Evolutionary conservation across 139 green algal genomes (phyloP).

Genomic region (Chlamydomonas incerta): DNA sequence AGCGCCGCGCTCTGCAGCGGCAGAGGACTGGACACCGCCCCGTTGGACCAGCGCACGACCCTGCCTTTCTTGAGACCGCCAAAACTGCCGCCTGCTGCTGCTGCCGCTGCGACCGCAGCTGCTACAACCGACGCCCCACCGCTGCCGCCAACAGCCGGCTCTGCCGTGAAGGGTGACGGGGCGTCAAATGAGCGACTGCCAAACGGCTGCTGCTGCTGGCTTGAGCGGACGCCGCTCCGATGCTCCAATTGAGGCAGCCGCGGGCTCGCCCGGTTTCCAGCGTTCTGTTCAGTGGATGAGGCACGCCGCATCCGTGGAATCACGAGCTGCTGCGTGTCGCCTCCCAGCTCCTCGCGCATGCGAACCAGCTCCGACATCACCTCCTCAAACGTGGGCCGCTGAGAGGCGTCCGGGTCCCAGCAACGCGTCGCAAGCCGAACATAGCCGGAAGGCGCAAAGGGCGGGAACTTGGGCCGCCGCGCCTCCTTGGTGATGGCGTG

Average conservation of each 20-base stretch:
- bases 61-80: too few relatives aligned
- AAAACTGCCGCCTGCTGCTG: too few relatives aligned
- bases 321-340: conserved; percentile 11
- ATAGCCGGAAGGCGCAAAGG: conserved; percentile 24
- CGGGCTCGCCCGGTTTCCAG: neutral
- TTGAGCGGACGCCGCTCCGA: too few relatives aligned
- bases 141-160: too few relatives aligned
- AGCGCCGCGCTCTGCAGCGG: too few relatives aligned
- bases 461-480: conserved; percentile 16
- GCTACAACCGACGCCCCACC: too few relatives aligned
- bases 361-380: conserved; percentile 36
- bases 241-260: neutral
- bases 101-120: too few relatives aligned
- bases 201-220: too few relatives aligned
- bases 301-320: neutral
- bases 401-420: conserved; percentile 46
- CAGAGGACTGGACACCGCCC: too few relatives aligned
- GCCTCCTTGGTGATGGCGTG: neutral
- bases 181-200: too few relatives aligned
- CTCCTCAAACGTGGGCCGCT: conserved; percentile 43
- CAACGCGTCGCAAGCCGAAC: conserved; percentile 37
- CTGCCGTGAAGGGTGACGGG: too few relatives aligned
- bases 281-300: neutral
- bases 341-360: conserved; percentile 30
- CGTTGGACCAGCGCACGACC: too few relatives aligned